phyloP scores from a whole-genome alignment of 23 red algal species.

The Gracilaria caudata region DNA sequence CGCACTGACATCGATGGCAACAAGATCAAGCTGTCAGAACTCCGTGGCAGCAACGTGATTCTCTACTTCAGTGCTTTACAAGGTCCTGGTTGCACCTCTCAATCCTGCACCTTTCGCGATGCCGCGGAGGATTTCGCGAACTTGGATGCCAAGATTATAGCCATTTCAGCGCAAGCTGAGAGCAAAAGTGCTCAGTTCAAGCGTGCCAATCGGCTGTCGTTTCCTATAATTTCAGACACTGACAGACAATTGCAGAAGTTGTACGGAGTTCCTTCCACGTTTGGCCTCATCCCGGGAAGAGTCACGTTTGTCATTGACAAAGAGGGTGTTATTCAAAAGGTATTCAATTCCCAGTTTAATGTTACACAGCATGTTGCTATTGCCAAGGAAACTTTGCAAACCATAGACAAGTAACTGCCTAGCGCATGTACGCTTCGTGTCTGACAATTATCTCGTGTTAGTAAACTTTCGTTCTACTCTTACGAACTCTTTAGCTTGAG shows the following conservation, averaged over 20 bases:
- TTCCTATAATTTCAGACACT: conserved; percentile 75
- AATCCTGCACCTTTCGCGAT: conserved; percentile 87
- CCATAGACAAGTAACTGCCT: background rate
- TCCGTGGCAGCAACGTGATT: conserved; percentile 64
- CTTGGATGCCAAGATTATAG: conserved; percentile 83
- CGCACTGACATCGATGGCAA: conserved; percentile 75
- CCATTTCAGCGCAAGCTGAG: conserved; percentile 65
- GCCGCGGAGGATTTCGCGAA: conserved; percentile 70
- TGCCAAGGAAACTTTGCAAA: conserved; percentile 68
- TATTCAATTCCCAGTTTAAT: conserved; percentile 79
- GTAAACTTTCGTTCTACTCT: conserved; percentile 47
- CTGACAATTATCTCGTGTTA: background rate
- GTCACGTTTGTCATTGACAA: conserved; percentile 92
- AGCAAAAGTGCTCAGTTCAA: conserved; percentile 52
- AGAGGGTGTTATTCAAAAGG: conserved; percentile 68
- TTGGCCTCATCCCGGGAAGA: conserved; percentile 84
- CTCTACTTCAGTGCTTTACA: conserved; percentile 80
- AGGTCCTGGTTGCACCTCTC: conserved; percentile 80
- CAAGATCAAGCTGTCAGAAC: conserved; percentile 55
- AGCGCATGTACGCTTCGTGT: too few species aligned
- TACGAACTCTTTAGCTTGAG: conserved; percentile 30
- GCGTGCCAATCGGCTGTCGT: conserved; percentile 53
- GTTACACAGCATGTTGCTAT: conserved; percentile 65
- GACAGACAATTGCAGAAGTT: conserved; percentile 72
- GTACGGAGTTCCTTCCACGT: conserved; percentile 79